phyloP scores from a whole-genome alignment of 2,329 filamentous ascomycete genomes.

The Tolypocladium endophyticum region DNA sequence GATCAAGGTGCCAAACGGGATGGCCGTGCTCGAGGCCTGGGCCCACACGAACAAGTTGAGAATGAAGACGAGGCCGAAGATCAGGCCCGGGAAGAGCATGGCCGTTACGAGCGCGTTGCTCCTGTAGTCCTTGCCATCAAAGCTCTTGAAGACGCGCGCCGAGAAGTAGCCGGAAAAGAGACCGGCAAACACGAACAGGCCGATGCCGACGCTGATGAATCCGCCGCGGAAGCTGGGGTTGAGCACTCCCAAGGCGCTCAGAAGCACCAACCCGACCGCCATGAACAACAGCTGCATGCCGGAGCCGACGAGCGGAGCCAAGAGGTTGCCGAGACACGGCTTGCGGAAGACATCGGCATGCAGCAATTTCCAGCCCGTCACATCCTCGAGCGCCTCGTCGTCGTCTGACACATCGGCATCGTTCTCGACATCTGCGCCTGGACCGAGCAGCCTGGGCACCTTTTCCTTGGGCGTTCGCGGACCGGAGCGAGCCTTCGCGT shows the following conservation, averaged over 20 bases:
- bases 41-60: conserved; percentile 87
- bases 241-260: conserved; percentile 66
- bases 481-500: conserved; percentile 32
- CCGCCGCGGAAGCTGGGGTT: conserved; percentile 87
- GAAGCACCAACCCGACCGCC: conserved; percentile 57
- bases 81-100: conserved; percentile 65
- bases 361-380: conserved; percentile 79
- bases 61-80: conserved; percentile 66
- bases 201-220: conserved; percentile 74
- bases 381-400: conserved; percentile 58
- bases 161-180: conserved; percentile 84
- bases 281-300: conserved; percentile 83
- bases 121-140: conserved; percentile 63
- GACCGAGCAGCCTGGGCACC: conserved; percentile 48
- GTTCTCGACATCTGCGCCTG: conserved; percentile 38
- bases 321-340: conserved; percentile 57
- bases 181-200: conserved; percentile 74
- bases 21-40: conserved; percentile 76
- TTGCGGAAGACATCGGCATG: conserved; percentile 81
- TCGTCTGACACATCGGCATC: conserved; percentile 43
- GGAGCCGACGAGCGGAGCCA: conserved; percentile 74
- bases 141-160: conserved; percentile 71
- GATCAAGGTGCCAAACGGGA: conserved; percentile 71
- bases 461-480: conserved; percentile 32
- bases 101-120: conserved; percentile 72